phyloP scores from a whole-genome alignment of 441 rosid genomes.

The Adansonia rubrostipa region DNA sequence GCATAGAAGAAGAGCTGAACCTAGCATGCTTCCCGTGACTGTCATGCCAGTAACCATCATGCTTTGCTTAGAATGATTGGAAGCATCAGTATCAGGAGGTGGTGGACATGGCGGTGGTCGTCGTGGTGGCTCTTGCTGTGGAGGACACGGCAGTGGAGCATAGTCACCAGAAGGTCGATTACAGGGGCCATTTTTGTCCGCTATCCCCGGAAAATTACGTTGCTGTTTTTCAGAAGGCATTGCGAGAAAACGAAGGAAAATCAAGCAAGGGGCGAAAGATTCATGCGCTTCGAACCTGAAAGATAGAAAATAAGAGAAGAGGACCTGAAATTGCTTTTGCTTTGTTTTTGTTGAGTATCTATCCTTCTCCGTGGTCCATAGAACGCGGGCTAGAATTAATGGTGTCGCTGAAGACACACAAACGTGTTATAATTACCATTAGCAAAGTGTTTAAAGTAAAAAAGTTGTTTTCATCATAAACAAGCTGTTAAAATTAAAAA shows the following conservation, averaged over 20 bases:
- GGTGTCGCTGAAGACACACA: background rate
- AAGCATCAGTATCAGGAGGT: background rate
- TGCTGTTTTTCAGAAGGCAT: constrained; percentile 27
- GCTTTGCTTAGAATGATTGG: background rate
- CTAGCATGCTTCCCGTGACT: constrained; percentile 21
- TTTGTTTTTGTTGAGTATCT: background rate
- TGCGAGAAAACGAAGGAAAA: constrained; percentile 13
- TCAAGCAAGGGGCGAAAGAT: constrained; percentile 29
- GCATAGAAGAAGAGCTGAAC: constrained; percentile 32
- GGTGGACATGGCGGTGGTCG: background rate
- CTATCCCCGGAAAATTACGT: background rate
- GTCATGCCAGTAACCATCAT: constrained; percentile 16
- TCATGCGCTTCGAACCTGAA: constrained; percentile 12
- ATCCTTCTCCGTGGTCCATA: background rate
- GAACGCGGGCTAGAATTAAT: background rate
- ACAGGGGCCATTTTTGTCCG: background rate
- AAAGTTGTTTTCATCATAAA: too few species aligned
- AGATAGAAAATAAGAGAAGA: background rate
- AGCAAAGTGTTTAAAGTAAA: too few species aligned
- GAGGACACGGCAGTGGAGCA: background rate
- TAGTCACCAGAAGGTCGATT: background rate
- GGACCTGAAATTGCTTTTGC: background rate
- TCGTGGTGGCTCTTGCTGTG: background rate
- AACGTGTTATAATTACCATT: background rate
- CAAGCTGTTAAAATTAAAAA: too few species aligned